A percentile compares a stretch with the other conserved stretches of the same genome.
phyloP scores from a whole-genome alignment of 169 alveolate genomes.

The Plasmodium berghei region DNA sequence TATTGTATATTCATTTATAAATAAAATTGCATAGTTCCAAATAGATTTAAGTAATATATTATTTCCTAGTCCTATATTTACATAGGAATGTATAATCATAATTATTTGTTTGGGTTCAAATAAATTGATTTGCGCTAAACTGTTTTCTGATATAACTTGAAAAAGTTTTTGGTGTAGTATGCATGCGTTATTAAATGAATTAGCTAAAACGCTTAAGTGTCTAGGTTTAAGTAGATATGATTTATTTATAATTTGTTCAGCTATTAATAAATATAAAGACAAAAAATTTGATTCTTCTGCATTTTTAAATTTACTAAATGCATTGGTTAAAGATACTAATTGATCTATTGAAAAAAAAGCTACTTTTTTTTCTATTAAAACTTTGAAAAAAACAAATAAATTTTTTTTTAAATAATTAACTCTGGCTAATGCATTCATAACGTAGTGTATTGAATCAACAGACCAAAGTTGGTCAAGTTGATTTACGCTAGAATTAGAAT shows the following conservation, averaged over 20 bases:
- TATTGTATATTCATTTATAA: constrained; percentile 32
- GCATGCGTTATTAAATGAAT: constrained; percentile 66
- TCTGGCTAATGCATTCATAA: constrained; percentile 62
- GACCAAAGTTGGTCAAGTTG: constrained; percentile 4
- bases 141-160: constrained; percentile 39
- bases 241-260: constrained; percentile 57
- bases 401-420: constrained; percentile 58
- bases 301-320: constrained; percentile 70
- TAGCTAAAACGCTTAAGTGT: constrained; percentile 68
- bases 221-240: constrained; percentile 56
- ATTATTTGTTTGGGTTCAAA: constrained; percentile 70
- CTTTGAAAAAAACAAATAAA: constrained; percentile 33
- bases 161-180: constrained; percentile 50
- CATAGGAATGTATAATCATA: constrained; percentile 70
- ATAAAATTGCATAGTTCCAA: constrained; percentile 30
- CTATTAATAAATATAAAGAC: constrained; percentile 43
- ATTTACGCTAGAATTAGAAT: background rate
- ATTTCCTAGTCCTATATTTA: constrained; percentile 49
- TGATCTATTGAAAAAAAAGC: constrained; percentile 43
- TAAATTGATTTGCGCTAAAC: constrained; percentile 21
- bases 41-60: constrained; percentile 28
- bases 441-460: constrained; percentile 46
- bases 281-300: constrained; percentile 66
- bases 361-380: constrained; percentile 31
- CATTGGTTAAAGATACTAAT: constrained; percentile 55